phyloP scores from a whole-genome alignment of 78 protist genomes.

The Speleostelium caveatum region DNA sequence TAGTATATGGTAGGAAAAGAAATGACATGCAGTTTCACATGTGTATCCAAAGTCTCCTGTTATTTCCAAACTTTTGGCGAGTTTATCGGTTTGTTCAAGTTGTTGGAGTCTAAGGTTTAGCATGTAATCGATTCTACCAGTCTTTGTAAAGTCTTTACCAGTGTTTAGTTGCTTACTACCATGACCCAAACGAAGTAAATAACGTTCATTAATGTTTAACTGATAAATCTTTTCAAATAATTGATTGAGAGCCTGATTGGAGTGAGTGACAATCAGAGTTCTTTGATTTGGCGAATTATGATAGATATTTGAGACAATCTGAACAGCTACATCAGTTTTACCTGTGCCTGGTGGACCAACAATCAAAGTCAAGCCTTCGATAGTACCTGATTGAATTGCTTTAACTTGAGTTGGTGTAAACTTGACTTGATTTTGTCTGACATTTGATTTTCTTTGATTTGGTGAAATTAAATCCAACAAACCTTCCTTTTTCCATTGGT shows the following conservation, averaged over 20 bases:
- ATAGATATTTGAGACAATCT: constrained; percentile 90
- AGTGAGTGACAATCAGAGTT: constrained; percentile 96
- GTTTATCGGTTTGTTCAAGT: constrained; percentile 47
- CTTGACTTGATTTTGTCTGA: constrained; percentile 23
- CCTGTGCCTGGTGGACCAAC: constrained; percentile 99
- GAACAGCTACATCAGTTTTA: constrained; percentile 99
- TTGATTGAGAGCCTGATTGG: constrained; percentile 89
- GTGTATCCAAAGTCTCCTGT: constrained; percentile 81
- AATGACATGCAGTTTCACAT: constrained; percentile 96
- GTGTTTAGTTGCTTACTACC: constrained; percentile 92
- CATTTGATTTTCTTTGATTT: neutral
- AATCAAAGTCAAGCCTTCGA: constrained; percentile 92
- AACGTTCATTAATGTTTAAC: constrained; percentile 91
- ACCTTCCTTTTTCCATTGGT: neutral
- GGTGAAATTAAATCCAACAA: too few species aligned
- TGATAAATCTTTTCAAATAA: constrained; percentile 77
- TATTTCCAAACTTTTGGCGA: constrained; percentile 81
- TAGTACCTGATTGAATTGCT: constrained; percentile 88
- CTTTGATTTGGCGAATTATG: constrained; percentile 95
- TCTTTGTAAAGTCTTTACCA: constrained; percentile 84
- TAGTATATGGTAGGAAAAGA: constrained; percentile 80
- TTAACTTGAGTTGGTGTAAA: constrained; percentile 70
- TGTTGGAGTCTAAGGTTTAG: constrained; percentile 86
- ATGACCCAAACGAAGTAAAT: constrained; percentile 96
- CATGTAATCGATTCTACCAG: constrained; percentile 95